These are phyloP conservation scores for Malassezia equina DNA, from an alignment of 1,284 basidiomycete genomes.

Conservation along the genomic window DNA sequence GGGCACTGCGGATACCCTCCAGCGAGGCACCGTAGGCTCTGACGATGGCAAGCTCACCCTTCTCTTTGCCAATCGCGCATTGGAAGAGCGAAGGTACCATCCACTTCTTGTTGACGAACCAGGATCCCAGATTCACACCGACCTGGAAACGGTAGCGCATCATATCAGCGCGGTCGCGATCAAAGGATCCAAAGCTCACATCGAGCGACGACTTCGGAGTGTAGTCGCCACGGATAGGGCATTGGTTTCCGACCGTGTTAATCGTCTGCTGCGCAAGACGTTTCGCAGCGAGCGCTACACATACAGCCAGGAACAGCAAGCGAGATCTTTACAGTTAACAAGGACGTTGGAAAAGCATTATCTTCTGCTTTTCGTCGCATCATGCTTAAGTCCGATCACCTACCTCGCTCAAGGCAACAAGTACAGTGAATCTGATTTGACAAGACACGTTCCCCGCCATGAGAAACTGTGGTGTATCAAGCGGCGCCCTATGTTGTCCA, in stretches of 20 bases:
- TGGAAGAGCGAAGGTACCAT: constrained; percentile 63
- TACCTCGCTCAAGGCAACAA: too few species aligned
- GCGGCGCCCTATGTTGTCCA: too few species aligned
- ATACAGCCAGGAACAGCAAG: not conserved
- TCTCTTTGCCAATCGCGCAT: constrained; percentile 56
- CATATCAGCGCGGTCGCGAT: not conserved
- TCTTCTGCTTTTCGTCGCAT: too few species aligned
- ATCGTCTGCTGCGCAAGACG: not conserved
- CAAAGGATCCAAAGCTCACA: not conserved
- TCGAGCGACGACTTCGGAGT: not conserved
- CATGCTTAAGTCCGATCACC: too few species aligned
- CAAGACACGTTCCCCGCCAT: too few species aligned
- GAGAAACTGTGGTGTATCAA: too few species aligned
- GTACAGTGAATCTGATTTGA: too few species aligned
- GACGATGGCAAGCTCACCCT: constrained; percentile 52
- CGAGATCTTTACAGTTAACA: not conserved
- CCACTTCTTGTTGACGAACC: constrained; percentile 66
- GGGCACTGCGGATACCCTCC: constrained; percentile 51
- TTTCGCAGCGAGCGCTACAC: not conserved
- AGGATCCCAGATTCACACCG: constrained; percentile 34
- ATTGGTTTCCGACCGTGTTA: not conserved
- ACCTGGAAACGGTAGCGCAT: constrained; percentile 40
- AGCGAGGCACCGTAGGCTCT: constrained; percentile 54
- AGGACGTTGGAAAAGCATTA: too few species aligned
- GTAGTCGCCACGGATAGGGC: not conserved